A percentile compares a stretch with the other conserved stretches of the same genome.
These are phyloP conservation scores for Apiotrichum siamense DNA, from an alignment of 1,284 basidiomycete species.

Conservation along the genomic window DNA sequence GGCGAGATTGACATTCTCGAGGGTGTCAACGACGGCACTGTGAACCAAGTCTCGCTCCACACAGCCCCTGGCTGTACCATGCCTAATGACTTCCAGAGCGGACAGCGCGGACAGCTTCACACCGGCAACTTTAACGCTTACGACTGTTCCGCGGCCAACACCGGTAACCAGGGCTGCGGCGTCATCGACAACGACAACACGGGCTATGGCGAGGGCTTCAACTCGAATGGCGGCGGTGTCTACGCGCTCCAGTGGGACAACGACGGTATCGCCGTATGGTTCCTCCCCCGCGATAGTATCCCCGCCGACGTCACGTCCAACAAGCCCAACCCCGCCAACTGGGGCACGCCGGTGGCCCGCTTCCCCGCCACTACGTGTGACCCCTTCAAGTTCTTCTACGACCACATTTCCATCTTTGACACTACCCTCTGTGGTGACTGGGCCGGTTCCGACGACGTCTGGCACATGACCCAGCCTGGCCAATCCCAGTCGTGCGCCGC, in stretches of 20 bases:
- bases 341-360: constrained; percentile 68
- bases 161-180: constrained; percentile 49
- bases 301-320: constrained; percentile 66
- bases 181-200: constrained; percentile 32
- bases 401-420: constrained; percentile 53
- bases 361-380: constrained; percentile 66
- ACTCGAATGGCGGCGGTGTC: constrained; percentile 47
- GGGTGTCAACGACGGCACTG: constrained; percentile 46
- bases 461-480: constrained; percentile 55
- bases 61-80: constrained; percentile 50
- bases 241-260: constrained; percentile 62
- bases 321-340: constrained; percentile 61
- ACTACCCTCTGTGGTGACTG: constrained; percentile 65
- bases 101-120: constrained; percentile 55
- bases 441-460: constrained; percentile 63
- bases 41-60: constrained; percentile 49
- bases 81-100: constrained; percentile 52
- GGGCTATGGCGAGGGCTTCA: constrained; percentile 47
- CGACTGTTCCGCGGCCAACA: constrained; percentile 43
- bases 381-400: constrained; percentile 73
- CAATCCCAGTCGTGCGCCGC: constrained; percentile 63
- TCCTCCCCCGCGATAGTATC: constrained; percentile 65
- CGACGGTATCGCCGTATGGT: constrained; percentile 69
- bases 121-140: constrained; percentile 40
- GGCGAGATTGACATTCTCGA: constrained; percentile 57